Percentiles rank a stretch among this genome's conserved stretches.
Conservation (phyloP, 208 protist species). For the Crithidia acanthocephali region DNA sequence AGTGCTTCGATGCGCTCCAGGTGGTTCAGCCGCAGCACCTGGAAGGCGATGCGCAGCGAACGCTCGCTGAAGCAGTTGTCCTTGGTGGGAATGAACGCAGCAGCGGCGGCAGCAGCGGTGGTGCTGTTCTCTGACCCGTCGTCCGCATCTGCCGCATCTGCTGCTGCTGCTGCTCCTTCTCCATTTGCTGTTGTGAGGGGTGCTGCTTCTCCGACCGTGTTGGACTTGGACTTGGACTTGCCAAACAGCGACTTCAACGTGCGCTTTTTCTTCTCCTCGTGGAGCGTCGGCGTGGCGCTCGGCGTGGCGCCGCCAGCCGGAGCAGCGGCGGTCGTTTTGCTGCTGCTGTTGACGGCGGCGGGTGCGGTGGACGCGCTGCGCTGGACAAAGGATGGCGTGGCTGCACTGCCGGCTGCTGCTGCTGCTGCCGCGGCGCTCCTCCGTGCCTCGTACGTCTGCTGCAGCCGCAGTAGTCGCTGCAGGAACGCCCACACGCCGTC, state of each 20-base stretch:
- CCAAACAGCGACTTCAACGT: neutral
- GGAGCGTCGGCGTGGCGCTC: neutral
- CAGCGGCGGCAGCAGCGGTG: neutral
- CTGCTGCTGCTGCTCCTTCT: neutral
- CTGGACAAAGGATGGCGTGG: slow-evolving; percentile 3
- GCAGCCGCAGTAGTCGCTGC: slow-evolving; percentile 46
- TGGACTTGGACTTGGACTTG: slow-evolving; percentile 1
- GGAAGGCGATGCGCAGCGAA: slow-evolving; percentile 49
- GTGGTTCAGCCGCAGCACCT: slow-evolving; percentile 42
- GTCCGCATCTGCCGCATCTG: slow-evolving; percentile 1
- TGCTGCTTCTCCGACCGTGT: no score
- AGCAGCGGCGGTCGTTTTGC: no score
- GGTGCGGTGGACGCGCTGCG: neutral
- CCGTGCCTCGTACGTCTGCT: slow-evolving; percentile 38
- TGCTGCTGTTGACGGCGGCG: neutral
- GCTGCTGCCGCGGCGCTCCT: neutral
- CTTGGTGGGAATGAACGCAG: slow-evolving; percentile 31
- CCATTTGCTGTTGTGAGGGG: neutral
- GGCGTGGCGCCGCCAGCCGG: neutral
- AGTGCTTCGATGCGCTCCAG: slow-evolving; percentile 41
- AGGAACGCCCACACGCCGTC: slow-evolving; percentile 59
- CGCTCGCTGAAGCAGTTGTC: slow-evolving; percentile 46
- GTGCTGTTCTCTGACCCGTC: slow-evolving; percentile 3
- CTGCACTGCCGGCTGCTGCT: neutral
- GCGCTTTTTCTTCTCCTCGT: slow-evolving; percentile 1